These are phyloP conservation scores for Drosera spatulata DNA, from an alignment of 179 eudicot genomes.

Conservation along the genomic window DNA sequence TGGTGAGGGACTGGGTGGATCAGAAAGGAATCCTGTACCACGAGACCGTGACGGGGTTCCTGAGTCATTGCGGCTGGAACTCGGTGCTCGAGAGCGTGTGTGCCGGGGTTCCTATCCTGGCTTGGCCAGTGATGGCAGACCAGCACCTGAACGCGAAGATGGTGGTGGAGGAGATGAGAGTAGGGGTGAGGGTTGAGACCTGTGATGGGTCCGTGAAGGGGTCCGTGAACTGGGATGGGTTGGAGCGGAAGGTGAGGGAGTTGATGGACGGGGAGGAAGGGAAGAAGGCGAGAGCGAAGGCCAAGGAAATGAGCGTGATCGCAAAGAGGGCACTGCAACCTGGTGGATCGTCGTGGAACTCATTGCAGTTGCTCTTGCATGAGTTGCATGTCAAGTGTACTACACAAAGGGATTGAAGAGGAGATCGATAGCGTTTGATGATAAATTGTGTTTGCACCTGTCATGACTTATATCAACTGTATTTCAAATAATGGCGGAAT, in stretches of 20 bases:
- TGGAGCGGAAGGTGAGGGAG: conserved; percentile 27
- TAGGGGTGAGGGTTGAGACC: conserved; percentile 38
- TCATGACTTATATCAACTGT: too few species aligned
- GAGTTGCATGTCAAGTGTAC: too few species aligned
- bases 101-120: conserved; percentile 38
- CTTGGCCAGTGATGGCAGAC: conserved; percentile 60
- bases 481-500: too few species aligned
- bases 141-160: conserved; percentile 47
- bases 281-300: conserved; percentile 22
- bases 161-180: conserved; percentile 44
- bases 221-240: conserved; percentile 28
- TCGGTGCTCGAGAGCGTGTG: conserved; percentile 46
- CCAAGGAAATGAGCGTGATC: conserved; percentile 16
- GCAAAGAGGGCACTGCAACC: conserved; percentile 28
- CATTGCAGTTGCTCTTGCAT: conserved; percentile 17
- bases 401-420: too few species aligned
- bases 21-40: conserved; percentile 41
- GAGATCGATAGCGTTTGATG: too few species aligned
- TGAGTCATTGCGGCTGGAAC: conserved; percentile 74
- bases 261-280: conserved; percentile 45
- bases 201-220: conserved; percentile 29
- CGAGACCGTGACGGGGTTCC: conserved; percentile 26
- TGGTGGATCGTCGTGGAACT: conserved; percentile 46
- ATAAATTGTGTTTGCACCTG: too few species aligned
- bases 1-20: conserved; percentile 48